Conservation (phyloP, 495 filamentous ascomycete genomes). For the Sordaria brevicollis region DNA sequence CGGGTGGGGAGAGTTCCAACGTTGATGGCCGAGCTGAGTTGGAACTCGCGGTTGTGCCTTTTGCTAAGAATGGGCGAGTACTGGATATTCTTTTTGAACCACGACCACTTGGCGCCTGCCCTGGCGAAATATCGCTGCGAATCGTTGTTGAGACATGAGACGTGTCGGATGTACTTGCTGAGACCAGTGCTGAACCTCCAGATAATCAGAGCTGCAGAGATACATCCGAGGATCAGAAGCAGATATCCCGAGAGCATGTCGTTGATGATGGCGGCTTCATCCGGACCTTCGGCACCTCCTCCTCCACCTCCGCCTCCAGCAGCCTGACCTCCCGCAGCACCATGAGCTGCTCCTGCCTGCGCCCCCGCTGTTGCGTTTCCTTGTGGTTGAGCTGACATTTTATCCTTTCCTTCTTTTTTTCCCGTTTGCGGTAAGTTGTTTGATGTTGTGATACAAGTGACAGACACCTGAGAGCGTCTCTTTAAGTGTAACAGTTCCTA, state of each 20-base stretch:
- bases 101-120: constrained; percentile 43
- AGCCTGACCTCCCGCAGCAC: not conserved
- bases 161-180: constrained; percentile 60
- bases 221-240: constrained; percentile 32
- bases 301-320: not conserved
- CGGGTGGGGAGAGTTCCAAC: constrained; percentile 84
- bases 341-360: not conserved
- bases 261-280: constrained; percentile 25
- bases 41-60: constrained; percentile 80
- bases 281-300: constrained; percentile 9
- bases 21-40: constrained; percentile 74
- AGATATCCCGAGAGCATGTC: constrained; percentile 37
- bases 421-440: not conserved
- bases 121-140: constrained; percentile 46
- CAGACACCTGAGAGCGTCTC: not conserved
- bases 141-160: constrained; percentile 59
- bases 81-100: constrained; percentile 70
- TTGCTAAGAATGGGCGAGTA: constrained; percentile 75
- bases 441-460: not conserved
- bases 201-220: constrained; percentile 30
- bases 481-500: not conserved
- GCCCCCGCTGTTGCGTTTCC: not conserved
- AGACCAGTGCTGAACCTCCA: constrained; percentile 45
- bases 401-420: not conserved
- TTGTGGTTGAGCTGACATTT: not conserved